Conservation (phyloP, 805 yeast species). For the Hyphopichia homilentoma region DNA sequence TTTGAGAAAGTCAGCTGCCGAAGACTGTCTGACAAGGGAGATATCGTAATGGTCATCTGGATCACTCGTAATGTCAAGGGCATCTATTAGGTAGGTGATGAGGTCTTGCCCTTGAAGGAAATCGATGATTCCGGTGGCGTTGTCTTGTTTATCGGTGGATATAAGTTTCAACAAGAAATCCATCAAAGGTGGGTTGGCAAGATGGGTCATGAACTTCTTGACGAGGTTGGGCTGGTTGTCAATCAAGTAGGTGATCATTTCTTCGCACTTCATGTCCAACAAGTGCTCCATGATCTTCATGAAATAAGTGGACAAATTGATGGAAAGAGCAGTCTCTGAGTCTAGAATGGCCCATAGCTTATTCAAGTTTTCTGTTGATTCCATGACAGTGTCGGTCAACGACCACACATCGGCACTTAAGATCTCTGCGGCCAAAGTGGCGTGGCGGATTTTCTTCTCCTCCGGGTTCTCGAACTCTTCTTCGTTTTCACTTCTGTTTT, state of each 20-base stretch:
- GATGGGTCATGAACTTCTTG: slow-evolving; percentile 39
- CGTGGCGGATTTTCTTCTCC: slow-evolving; percentile 32
- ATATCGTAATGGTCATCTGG: slow-evolving; percentile 12
- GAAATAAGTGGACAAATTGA: slow-evolving; percentile 79
- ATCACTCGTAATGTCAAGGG: slow-evolving; percentile 21
- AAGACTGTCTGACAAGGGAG: slow-evolving; percentile 30
- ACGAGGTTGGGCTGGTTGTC: slow-evolving; percentile 41
- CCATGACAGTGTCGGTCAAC: slow-evolving; percentile 84
- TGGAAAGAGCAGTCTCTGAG: slow-evolving; percentile 60
- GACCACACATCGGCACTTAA: slow-evolving; percentile 93
- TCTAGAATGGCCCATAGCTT: slow-evolving; percentile 81
- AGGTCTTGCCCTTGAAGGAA: slow-evolving; percentile 39
- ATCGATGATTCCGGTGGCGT: slow-evolving; percentile 44
- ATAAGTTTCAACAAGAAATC: slow-evolving; percentile 41
- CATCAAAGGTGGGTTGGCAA: slow-evolving; percentile 45
- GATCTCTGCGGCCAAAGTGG: slow-evolving; percentile 73
- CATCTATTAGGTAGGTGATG: slow-evolving; percentile 30
- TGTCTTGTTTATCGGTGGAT: slow-evolving; percentile 45
- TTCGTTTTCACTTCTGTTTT: slow-evolving; percentile 24
- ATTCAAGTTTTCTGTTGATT: slow-evolving; percentile 58
- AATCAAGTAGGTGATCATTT: slow-evolving; percentile 41
- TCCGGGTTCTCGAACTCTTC: slow-evolving; percentile 26
- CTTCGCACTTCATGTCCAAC: slow-evolving; percentile 47
- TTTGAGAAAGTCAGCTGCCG: slow-evolving; percentile 44
- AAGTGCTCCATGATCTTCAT: slow-evolving; percentile 81